A percentile compares a stretch with the other conserved stretches of the same genome.
phyloP scores from a whole-genome alignment of 371 early-diverging fungal species.

The Zychaea mexicana region DNA sequence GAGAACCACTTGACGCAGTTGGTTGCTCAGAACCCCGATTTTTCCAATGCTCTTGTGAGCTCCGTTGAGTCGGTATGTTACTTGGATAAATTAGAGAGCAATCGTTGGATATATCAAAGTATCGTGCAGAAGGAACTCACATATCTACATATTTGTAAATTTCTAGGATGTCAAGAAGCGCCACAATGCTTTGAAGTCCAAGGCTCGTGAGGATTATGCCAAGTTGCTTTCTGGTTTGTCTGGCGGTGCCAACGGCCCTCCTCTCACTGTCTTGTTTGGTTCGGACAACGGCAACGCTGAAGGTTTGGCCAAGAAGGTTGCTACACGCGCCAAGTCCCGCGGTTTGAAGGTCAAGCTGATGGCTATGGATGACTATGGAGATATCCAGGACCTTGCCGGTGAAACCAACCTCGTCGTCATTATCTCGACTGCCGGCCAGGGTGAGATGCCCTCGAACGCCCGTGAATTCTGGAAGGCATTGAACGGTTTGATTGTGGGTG shows the following conservation, averaged over 20 bases:
- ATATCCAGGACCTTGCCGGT: slow-evolving; percentile 74
- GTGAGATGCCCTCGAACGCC: slow-evolving; percentile 91
- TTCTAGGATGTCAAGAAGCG: slow-evolving; percentile 54
- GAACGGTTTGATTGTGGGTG: slow-evolving; percentile 51
- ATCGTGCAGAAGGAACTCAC: too few relatives aligned
- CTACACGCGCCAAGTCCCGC: slow-evolving; percentile 77
- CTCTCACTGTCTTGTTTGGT: slow-evolving; percentile 83
- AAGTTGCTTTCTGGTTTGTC: slow-evolving; percentile 63
- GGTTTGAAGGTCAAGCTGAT: slow-evolving; percentile 74
- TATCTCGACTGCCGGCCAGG: slow-evolving; percentile 92
- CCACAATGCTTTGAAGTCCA: slow-evolving; percentile 50
- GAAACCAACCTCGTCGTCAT: slow-evolving; percentile 80
- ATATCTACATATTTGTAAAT: too few relatives aligned
- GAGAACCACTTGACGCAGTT: slow-evolving; percentile 82
- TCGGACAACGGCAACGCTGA: slow-evolving; percentile 94
- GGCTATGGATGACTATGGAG: slow-evolving; percentile 79
- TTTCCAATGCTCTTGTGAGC: slow-evolving; percentile 54
- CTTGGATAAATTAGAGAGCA: too few relatives aligned
- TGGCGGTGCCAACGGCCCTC: slow-evolving; percentile 74
- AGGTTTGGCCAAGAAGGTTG: slow-evolving; percentile 80
- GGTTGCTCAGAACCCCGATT: slow-evolving; percentile 62
- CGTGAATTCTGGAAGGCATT: slow-evolving; percentile 88
- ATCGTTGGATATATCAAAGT: too few relatives aligned
- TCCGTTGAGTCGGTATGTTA: slow-evolving; percentile 50
- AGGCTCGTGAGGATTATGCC: slow-evolving; percentile 69